Evolutionary conservation across 306 rosid species (phyloP), one percentile per base, ranked within the genome.

Genomic region (Delonix regia): DNA sequence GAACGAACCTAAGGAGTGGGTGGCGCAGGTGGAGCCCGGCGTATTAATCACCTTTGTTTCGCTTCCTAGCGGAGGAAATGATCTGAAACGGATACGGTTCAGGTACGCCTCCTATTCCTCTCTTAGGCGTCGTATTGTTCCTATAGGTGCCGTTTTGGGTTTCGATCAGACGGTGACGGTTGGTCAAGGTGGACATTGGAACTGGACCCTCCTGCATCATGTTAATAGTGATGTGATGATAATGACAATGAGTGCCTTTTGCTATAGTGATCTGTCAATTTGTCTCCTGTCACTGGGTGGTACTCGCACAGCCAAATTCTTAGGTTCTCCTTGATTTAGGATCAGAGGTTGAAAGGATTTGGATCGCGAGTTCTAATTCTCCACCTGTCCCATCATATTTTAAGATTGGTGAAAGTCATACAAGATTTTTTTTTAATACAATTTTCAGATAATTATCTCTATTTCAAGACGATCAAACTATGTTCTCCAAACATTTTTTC

Each of bases 1-100:
- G 70, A 85, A 73, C n/a, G 91, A 92, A 27, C 90, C 88, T 1
- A 87, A 85, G 76, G 97, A 92, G 84, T 92, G 97, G 97, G 97
- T 92, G 76, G 96, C 96, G 41, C 96, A 90, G 84, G 96, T 90
- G 67, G 97, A 92, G 81, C 88, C 97, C 6, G 96, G 97, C 16
- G 97, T 92, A 80, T 83, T 92, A 69, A 90, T 92, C 84, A 92
- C 92, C 22, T 89, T 92, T 79, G 89, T 92, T 25, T 92, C 96
- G 16, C 90, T 92, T 61, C 91, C 91, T 3, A 86, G 94, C 12
- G 96, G 97, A 78, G 97, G 94, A 63, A 92, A 92, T 71, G 92
- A 92, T 84, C 90, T 92, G 64, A 92, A 90, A 83, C 87, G 96
- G 48, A 90, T 92, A 62, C 90, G 96, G 24, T 90, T 92, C 89